Evolutionary conservation across 148 eudicot genomes (phyloP), one percentile per base, ranked within the genome.

Genomic region (Pouteria glomerata): DNA sequence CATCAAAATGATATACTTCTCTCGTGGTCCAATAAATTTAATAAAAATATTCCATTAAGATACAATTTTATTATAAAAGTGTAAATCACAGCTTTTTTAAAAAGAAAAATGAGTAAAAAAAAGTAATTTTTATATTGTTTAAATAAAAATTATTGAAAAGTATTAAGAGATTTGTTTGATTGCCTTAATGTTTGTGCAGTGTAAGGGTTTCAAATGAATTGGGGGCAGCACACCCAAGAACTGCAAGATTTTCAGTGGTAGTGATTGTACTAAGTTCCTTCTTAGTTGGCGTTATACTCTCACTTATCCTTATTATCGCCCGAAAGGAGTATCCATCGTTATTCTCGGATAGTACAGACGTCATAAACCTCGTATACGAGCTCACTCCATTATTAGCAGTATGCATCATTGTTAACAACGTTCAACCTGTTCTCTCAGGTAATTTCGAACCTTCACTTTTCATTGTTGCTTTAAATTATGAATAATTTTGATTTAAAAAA

Each of bases 181-280:
- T n/a, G n/a, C n/a, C n/a, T n/a, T n/a, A n/a, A n/a, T n/a, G n/a
- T n/a, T n/a, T n/a, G n/a, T 50, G 55, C 55, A 77, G 81, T 29
- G 81, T 81, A 8, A 66, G 84, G 63, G 84, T 78, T 23, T 77
- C 81, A 0, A 81, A 77, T 57, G 81, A 81, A 53, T 29, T 81
- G 1, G 84, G 84, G 34, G 78, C 78, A n/a, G 69, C 42, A 4
- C 81, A 77, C 51, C 84, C 84, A 16, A 59, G 84, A 66, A 70
- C 73, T 0, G 84, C 84, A 1, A 81, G 76, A 45, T 81, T 76
- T 51, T 76, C 83, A 0, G 80, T 76, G 1, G 37, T 56, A 6
- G 83, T 80, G 66, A 74, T 63, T 1, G 67, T 41, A 13, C 1
- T 73, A n/a, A 33, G 57, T 4, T 72, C 83, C 0, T 65, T 76